Evolutionary conservation across 768 basidiomycete genomes (phyloP).

Genomic region (Hypholoma fasciculare): DNA sequence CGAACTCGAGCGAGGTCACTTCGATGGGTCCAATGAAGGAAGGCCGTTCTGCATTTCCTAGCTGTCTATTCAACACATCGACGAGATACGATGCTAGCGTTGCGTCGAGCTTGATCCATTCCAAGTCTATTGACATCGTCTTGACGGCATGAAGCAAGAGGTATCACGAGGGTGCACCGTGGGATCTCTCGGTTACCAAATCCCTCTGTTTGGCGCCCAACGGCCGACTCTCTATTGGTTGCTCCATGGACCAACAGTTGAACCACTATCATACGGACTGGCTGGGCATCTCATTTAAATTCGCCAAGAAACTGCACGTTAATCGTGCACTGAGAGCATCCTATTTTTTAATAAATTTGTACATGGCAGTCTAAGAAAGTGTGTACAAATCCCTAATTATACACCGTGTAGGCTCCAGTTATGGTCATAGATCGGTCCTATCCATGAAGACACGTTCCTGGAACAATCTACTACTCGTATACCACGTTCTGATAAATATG

Average conservation of each 20-base stretch:
- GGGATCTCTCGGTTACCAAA: not conserved
- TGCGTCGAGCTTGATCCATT: conserved; percentile 84
- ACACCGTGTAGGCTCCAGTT: not conserved
- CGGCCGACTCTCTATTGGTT: not conserved
- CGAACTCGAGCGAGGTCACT: conserved; percentile 87
- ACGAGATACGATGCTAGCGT: conserved; percentile 71
- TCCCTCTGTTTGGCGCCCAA: not conserved
- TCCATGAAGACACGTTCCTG: not conserved
- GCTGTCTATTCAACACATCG: conserved; percentile 76
- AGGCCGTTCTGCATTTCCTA: conserved; percentile 70
- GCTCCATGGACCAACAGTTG: too few relatives aligned
- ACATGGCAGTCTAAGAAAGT: too few relatives aligned
- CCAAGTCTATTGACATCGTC: conserved; percentile 91
- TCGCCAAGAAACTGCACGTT: too few relatives aligned
- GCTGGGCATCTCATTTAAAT: too few relatives aligned
- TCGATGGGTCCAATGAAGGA: conserved; percentile 94
- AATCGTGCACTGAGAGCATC: too few relatives aligned
- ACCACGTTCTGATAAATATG: not conserved
- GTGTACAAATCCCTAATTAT: too few relatives aligned
- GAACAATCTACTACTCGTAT: not conserved
- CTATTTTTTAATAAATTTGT: too few relatives aligned
- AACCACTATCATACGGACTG: too few relatives aligned
- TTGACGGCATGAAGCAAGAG: conserved; percentile 14
- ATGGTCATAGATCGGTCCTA: not conserved
- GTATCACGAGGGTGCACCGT: not conserved